Base-by-base conservation (phyloP, 2,329 filamentous ascomycete species). In the Aciculosporium take region DNA sequence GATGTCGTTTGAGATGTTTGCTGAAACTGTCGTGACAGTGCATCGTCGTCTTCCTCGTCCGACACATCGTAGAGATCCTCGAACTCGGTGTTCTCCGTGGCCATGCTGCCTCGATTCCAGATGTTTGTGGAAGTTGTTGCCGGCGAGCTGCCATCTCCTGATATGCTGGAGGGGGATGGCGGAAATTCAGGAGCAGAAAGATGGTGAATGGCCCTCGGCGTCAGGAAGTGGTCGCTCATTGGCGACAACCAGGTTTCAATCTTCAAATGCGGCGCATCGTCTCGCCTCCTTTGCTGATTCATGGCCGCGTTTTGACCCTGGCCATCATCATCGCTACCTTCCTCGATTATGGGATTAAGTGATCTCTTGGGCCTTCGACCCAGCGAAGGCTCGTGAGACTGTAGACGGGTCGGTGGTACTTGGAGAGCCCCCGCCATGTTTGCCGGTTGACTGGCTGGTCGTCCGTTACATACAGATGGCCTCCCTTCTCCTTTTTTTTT, bases 1-100 rank as follows among this genome's bases (percentile, higher is more conserved):
- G 53, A 38, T 55, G 57, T 49, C 51, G 52, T 48, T 60, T 54
- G 37, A 21, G 51, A 46, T 34, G 51, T 51, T 30, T 53, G 53
- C 35, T 46, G 54, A 27, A 53, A 48, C 33, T 50, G 46, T 18
- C 47, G 46, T 24, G 45, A 38, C 25, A 45, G 21, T 43, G 6
- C 41, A 31, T 46, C 34, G 27, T 56, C 56, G 7, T 74, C 70
- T 51, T 94, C 86, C 41, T 86, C 77, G 49, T 93, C 86, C 13
- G 84, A 87, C 32, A 85, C 72, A 59, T 91, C 84, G 59, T 94
- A 94, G 37, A 94, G 66, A 52, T 93, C 85, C 60, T 94, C 84
- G 52, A 89, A 89, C 48, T 85, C 80, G 50, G 75, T 84, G 47
- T 71, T 71, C 51, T 76, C 74, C 49, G 80, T 80, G 57, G 72